Evolutionary conservation across 768 basidiomycete genomes (phyloP), one percentile per base, ranked within the genome.

Genomic region (Pleurotus eryngii): DNA sequence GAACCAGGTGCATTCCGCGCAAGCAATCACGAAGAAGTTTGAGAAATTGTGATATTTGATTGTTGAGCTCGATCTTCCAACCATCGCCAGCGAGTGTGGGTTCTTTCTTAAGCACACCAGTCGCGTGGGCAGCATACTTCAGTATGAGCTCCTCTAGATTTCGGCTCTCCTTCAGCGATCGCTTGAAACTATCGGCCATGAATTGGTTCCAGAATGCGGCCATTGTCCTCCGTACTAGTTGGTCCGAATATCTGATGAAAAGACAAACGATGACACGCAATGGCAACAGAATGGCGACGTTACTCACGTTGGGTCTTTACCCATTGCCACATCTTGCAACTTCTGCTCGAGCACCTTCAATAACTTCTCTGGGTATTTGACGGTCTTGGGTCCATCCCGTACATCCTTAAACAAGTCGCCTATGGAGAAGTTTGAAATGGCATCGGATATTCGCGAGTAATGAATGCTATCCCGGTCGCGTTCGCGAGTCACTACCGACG

Each of bases 81-180:
- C 84, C 89, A 48, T 97, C 95, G 20, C 85, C 89, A 14, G 81
- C 81, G 1, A 95, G 75, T 2, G 89, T 81, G 0, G 90, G 90
- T 62, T 95, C 93, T 72, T 97, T 97, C 81, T 87, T 90, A 59
- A 98, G 80, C 7, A 92, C 84, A 24, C 83, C 81, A 2, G 92
- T 93, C 3, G 96, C 91, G 53, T 93, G 87, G 1, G 95, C 91
- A 9, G 95, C 95, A 65, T 98, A 98, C 81, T 91, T 90, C 51
- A 99, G 79, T 58, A 99, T 96, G 55, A 99, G 87, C 61, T 98
- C 95, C 73, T 99, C 97, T 39, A 98, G 92, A 75, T 96, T 97
- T 46, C 97, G 83, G 69, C 92, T 95, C 70, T 98, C 95, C 72
- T 93, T 92, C 85, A 98, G 89, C 64, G 95, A 90, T 37, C 84